These are phyloP conservation scores for Trifolium subterraneum DNA, from an alignment of 306 rosid genomes.

Conservation along the genomic window DNA sequence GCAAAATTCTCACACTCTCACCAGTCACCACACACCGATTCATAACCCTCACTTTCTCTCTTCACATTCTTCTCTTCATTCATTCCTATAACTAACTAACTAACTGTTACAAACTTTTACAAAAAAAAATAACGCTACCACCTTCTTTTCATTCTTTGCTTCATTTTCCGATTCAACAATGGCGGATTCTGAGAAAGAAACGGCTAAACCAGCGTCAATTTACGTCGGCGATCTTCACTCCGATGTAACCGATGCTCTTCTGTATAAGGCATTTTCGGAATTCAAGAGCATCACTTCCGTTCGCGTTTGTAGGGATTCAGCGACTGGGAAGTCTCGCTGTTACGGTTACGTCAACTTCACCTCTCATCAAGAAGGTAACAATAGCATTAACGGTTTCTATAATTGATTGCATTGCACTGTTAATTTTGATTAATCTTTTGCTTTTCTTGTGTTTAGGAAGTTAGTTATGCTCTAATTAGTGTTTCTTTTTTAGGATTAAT, in stretches of 20 bases:
- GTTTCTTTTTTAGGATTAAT: no score
- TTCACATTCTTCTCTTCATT: slow-evolving; percentile 2
- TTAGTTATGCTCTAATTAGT: no score
- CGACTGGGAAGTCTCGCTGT: slow-evolving; percentile 68
- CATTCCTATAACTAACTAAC: no score
- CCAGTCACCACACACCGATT: neutral
- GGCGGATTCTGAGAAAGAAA: slow-evolving; percentile 57
- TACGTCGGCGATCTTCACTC: slow-evolving; percentile 86
- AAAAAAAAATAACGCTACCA: slow-evolving; percentile 20
- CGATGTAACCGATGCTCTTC: slow-evolving; percentile 54
- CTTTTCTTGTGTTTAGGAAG: no score
- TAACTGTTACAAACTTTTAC: slow-evolving; percentile 6
- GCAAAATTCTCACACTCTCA: slow-evolving; percentile 10
- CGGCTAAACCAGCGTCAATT: slow-evolving; percentile 49
- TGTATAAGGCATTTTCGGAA: slow-evolving; percentile 59
- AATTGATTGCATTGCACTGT: neutral
- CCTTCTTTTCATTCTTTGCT: neutral
- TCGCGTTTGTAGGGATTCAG: slow-evolving; percentile 63
- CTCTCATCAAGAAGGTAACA: slow-evolving; percentile 55
- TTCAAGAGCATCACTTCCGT: slow-evolving; percentile 61
- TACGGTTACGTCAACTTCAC: slow-evolving; percentile 80
- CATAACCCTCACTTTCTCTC: slow-evolving; percentile 1
- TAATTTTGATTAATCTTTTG: neutral
- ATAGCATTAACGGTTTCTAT: neutral
- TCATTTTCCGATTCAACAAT: slow-evolving; percentile 42